phyloP scores from a whole-genome alignment of 2,329 filamentous ascomycete genomes.

The Aspergillus texensis region DNA sequence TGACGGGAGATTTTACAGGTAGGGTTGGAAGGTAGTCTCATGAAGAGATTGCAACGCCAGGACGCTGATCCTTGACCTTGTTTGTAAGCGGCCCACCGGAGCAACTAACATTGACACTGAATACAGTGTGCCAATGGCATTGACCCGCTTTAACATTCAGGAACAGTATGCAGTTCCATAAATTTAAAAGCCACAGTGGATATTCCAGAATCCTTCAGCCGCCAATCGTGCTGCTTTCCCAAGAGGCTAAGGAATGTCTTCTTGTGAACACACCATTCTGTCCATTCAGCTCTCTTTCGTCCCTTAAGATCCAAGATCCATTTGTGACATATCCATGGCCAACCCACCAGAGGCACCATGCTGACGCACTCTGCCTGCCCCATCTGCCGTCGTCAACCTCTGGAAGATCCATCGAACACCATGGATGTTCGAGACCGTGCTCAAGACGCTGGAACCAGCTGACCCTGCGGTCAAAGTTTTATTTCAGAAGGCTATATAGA shows the following conservation, averaged over 20 bases:
- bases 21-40: neutral
- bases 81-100: neutral
- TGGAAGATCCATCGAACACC: slow-evolving; percentile 1
- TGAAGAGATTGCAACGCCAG: neutral
- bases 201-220: neutral
- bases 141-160: neutral
- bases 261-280: neutral
- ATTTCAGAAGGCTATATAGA: slow-evolving; percentile 5
- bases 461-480: neutral
- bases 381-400: neutral
- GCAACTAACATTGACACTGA: neutral
- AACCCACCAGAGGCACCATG: neutral
- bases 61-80: neutral
- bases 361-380: slow-evolving; percentile 3
- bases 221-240: neutral
- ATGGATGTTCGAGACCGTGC: slow-evolving; percentile 7
- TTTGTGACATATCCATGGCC: neutral
- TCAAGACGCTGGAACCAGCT: neutral
- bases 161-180: neutral
- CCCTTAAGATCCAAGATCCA: slow-evolving; percentile 2
- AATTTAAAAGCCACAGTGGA: neutral
- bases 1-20: too few species aligned
- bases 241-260: neutral
- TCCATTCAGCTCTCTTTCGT: neutral
- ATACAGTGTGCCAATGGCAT: neutral